Conservation (phyloP, 108 stramenopile genomes). For the Epipyxis sp. region DNA sequence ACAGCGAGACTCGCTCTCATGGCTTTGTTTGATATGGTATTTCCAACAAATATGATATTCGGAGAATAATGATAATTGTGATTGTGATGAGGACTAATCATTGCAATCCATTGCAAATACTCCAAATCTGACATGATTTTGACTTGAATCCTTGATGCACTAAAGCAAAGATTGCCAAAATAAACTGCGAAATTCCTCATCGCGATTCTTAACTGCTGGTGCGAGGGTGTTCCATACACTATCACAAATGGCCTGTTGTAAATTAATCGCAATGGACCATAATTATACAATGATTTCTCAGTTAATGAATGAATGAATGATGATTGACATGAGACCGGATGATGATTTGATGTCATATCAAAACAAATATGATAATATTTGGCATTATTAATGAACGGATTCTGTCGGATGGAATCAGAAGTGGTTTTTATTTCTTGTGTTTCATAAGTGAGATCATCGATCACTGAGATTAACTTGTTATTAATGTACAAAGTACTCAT, state of each 20-base stretch:
- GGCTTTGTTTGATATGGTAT: too few species aligned
- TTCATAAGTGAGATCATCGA: too few species aligned
- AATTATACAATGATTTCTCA: not conserved
- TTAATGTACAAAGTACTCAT: too few species aligned
- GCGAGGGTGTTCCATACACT: slow-evolving; percentile 3
- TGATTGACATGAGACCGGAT: too few species aligned
- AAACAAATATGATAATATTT: too few species aligned
- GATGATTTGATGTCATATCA: too few species aligned
- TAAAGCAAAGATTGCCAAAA: not conserved
- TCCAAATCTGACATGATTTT: not conserved
- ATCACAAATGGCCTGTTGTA: not conserved
- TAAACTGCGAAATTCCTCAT: slow-evolving; percentile 16
- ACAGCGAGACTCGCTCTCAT: too few species aligned
- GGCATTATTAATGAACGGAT: too few species aligned
- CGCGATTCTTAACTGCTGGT: not conserved
- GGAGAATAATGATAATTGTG: not conserved
- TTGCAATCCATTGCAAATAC: too few species aligned
- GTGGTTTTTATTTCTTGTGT: too few species aligned
- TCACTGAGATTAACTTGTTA: too few species aligned
- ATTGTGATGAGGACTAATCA: not conserved
- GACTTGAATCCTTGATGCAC: not conserved
- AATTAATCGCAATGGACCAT: slow-evolving; percentile 8
- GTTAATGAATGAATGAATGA: not conserved
- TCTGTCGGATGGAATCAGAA: too few species aligned
- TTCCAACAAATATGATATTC: slow-evolving; percentile 11